phyloP scores from a whole-genome alignment of 2,329 filamentous ascomycete species.

The Penicillium corylophilum region DNA sequence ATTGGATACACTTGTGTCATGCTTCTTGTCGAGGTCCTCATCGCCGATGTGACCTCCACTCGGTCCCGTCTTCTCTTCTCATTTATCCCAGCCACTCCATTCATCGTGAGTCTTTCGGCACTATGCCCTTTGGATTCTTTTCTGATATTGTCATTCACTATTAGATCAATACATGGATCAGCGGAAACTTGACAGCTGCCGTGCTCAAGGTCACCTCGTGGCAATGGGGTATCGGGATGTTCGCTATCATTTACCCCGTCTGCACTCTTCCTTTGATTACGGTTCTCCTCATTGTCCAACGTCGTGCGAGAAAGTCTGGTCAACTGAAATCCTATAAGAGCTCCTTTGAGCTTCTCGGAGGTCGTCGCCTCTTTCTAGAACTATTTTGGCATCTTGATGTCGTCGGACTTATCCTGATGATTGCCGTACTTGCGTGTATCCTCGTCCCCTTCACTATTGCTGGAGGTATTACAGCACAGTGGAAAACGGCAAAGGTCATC shows the following conservation, averaged over 20 bases:
- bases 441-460: constrained; percentile 60
- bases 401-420: constrained; percentile 54
- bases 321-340: constrained; percentile 48
- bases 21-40: constrained; percentile 62
- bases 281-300: constrained; percentile 46
- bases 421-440: constrained; percentile 53
- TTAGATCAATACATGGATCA: constrained; percentile 61
- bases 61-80: constrained; percentile 64
- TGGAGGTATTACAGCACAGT: constrained; percentile 49
- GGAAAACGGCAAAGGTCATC: constrained; percentile 53
- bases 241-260: constrained; percentile 60
- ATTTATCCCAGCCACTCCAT: constrained; percentile 61
- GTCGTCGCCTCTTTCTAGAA: constrained; percentile 36
- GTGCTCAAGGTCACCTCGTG: constrained; percentile 55
- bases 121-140: background rate
- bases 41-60: constrained; percentile 64
- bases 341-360: constrained; percentile 45
- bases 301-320: constrained; percentile 54
- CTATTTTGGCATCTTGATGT: constrained; percentile 59
- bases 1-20: constrained; percentile 64
- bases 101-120: constrained; percentile 43
- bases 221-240: constrained; percentile 66
- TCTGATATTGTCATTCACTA: background rate
- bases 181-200: constrained; percentile 55
- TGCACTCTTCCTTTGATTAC: constrained; percentile 56